These are phyloP conservation scores for Talaromyces liani DNA, from an alignment of 495 filamentous ascomycete genomes.

Conservation along the genomic window DNA sequence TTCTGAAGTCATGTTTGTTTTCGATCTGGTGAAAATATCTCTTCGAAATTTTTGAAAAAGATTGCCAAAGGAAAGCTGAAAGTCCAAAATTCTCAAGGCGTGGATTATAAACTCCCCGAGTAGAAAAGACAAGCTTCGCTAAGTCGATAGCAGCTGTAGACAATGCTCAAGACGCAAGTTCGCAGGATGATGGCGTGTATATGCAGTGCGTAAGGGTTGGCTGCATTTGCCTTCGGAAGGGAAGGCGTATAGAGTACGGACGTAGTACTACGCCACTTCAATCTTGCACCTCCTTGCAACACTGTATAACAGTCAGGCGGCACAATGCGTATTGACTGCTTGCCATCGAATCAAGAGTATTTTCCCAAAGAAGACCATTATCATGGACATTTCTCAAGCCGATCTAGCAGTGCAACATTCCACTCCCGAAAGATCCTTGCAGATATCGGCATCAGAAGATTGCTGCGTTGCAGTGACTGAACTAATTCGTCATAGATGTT, in stretches of 20 bases:
- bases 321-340: background rate
- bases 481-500: conserved; percentile 39
- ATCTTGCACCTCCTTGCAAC: background rate
- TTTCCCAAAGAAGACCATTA: background rate
- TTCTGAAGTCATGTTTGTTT: background rate
- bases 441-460: conserved; percentile 44
- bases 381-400: conserved; percentile 17
- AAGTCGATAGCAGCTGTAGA: background rate
- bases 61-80: background rate
- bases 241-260: background rate
- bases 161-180: background rate
- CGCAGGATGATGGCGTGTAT: background rate
- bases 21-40: background rate
- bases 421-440: conserved; percentile 55
- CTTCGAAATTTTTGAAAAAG: background rate
- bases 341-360: background rate
- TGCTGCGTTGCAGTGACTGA: conserved; percentile 39
- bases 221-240: background rate
- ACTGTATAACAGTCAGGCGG: background rate
- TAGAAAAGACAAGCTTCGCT: conserved; percentile 6
- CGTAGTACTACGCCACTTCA: background rate
- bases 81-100: background rate
- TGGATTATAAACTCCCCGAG: background rate
- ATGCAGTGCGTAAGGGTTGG: conserved; percentile 2
- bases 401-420: conserved; percentile 57